These are phyloP conservation scores for Pseudopediastrum boryanum DNA, from an alignment of 139 green algal species.

Conservation along the genomic window DNA sequence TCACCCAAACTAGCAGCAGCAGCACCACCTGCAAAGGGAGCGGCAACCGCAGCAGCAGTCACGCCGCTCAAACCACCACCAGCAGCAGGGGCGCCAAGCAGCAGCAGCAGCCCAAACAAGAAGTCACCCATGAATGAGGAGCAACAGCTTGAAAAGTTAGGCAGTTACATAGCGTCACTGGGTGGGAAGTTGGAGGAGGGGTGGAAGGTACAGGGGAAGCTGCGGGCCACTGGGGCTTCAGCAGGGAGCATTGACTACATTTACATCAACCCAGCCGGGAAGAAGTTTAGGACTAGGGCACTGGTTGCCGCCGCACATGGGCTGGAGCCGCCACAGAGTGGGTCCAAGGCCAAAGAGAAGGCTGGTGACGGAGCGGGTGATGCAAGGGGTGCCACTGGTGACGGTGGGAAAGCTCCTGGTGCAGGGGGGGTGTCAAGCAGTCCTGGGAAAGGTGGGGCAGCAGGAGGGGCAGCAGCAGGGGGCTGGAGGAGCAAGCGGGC, in stretches of 20 bases:
- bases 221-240: constrained; percentile 50
- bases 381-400: too few relatives aligned
- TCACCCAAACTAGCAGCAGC: background rate
- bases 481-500: background rate
- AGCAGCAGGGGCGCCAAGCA: background rate
- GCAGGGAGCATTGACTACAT: constrained; percentile 58
- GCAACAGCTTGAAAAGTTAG: constrained; percentile 37
- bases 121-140: constrained; percentile 1
- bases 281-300: constrained; percentile 54
- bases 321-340: constrained; percentile 25
- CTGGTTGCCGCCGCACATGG: constrained; percentile 50
- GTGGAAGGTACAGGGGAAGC: constrained; percentile 64
- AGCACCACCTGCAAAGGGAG: background rate
- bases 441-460: background rate
- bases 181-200: constrained; percentile 38
- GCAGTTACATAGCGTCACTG: constrained; percentile 28
- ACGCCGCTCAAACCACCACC: background rate
- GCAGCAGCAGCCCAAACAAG: background rate
- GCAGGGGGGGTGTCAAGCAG: background rate
- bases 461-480: background rate
- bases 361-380: background rate
- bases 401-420: background rate
- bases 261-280: constrained; percentile 57
- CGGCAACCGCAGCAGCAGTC: background rate
- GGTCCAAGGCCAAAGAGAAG: constrained; percentile 8